Evolutionary conservation across 2,329 filamentous ascomycete species (phyloP), one percentile per base, ranked within the genome.

Genomic region (Coniella vitis): DNA sequence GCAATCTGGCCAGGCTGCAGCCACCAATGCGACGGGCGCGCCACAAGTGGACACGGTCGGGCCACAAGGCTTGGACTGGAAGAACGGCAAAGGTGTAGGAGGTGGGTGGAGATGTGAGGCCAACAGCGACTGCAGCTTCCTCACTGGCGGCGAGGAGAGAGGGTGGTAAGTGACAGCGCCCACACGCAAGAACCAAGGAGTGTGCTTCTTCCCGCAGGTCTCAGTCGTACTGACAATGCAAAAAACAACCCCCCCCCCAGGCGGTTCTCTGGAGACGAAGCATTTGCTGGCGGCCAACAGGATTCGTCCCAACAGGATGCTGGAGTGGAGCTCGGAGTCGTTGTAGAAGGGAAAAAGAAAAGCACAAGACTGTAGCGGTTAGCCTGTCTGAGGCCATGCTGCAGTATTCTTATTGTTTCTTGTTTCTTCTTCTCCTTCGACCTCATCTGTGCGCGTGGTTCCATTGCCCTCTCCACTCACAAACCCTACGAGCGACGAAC

Each of bases 61-160:
- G 9, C 12, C n/a, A 20, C 37, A 46, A 54, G 49, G 53, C 52
- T 55, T 38, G 16, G 61, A 67, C 4, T 87, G 83, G 84, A 74
- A 68, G 55, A 68, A 65, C 52, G 78, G 77, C 0, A 73, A 68
- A 19, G 85, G 84, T 17, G 77, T 90, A 35, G 72, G 75, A 21
- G 89, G 88, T 34, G 85, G 84, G 22, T 98, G 91, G 91, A 75
- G 80, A 36, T 90, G 89, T 61, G 76, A 81, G 52, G 63, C 79
- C 46, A 91, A 95, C 68, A 89, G 89, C 14, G 88, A 95, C 64
- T 95, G 90, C 61, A 83, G 78, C 52, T 95, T 91, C 66, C 70
- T 97, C 56, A 80, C 74, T 47, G 76, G 78, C 47, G 91, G 91
- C 7, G 84, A 86, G 59, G 91, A 97, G 67, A 76, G 90, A 70